Evolutionary conservation across 2,329 filamentous ascomycete genomes (phyloP), one percentile per base, ranked within the genome.

Genomic region (Dactylonectria estremocensis): DNA sequence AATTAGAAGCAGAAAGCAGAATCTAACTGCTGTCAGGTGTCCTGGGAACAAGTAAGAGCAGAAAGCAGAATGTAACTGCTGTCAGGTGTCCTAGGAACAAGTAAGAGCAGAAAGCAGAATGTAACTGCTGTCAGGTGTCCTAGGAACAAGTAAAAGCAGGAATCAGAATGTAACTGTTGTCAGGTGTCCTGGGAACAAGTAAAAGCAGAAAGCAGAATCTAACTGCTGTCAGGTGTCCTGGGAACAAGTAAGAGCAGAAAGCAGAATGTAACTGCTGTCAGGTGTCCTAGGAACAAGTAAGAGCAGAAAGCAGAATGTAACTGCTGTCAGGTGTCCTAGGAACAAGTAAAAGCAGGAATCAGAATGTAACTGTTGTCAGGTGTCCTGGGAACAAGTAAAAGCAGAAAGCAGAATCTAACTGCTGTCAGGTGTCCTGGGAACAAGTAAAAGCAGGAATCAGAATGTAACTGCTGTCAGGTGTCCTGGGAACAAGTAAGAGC

Each of bases 201-300:
- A n/a, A n/a, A n/a, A n/a, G n/a, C n/a, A 33, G 43, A 46, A 46
- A 46, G 43, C n/a, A 46, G 43, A 46, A 46, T 46, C n/a, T 8
- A 46, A 20, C 43, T n/a, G 16, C 43, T 46, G n/a, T 20, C n/a
- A 20, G 43, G n/a, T 46, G 43, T n/a, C 43, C n/a, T n/a, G 20
- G n/a, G 43, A 46, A 46, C n/a, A 46, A 8, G 18, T 18, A 18
- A 8, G 10, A 18, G 14, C 16, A 18, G 43, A 46, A 46, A 46
- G 43, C n/a, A 46, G 43, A 46, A 46, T 46, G 6, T 18, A 46
- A 46, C 43, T 18, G 3, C 43, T 46, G 43, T 18, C n/a, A n/a
- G 43, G 43, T 46, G 43, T 46, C 43, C 43, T 46, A 46, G 43
- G 45, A 48, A 48, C 45, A 48, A n/a, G n/a, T n/a, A n/a, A n/a